Percentiles rank a stretch among this genome's conserved stretches.
Evolutionary conservation across 2,329 filamentous ascomycete species (phyloP).

Genomic region (Aspergillus calidoustus): DNA sequence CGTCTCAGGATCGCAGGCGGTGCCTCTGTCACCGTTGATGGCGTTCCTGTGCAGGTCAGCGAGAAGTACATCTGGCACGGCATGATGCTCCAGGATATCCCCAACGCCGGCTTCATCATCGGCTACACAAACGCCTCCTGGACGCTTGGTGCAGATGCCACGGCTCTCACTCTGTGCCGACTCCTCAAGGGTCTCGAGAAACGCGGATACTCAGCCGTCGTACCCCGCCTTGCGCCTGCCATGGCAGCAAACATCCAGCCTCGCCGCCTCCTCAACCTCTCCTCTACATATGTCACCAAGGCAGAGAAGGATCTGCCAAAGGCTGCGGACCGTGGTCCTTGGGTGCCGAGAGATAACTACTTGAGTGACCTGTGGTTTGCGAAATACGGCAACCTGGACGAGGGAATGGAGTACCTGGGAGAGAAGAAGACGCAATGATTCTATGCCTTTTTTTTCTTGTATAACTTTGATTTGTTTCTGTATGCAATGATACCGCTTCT

Average conservation of each 20-base stretch:
- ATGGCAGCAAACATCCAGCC: slow-evolving; percentile 30
- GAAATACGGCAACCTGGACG: slow-evolving; percentile 40
- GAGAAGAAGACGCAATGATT: slow-evolving; percentile 21
- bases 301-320: slow-evolving; percentile 42
- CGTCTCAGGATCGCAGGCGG: slow-evolving; percentile 47
- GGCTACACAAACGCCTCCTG: slow-evolving; percentile 52
- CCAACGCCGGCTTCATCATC: slow-evolving; percentile 48
- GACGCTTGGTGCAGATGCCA: slow-evolving; percentile 52
- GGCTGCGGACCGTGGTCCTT: slow-evolving; percentile 45
- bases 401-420: slow-evolving; percentile 35
- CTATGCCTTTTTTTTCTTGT: slow-evolving; percentile 3
- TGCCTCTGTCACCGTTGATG: slow-evolving; percentile 42
- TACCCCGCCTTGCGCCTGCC: slow-evolving; percentile 31
- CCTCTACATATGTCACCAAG: slow-evolving; percentile 46
- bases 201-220: slow-evolving; percentile 31
- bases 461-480: slow-evolving; percentile 4
- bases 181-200: slow-evolving; percentile 39
- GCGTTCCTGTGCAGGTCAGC: slow-evolving; percentile 36
- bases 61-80: slow-evolving; percentile 51
- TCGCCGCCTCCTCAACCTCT: slow-evolving; percentile 42
- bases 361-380: slow-evolving; percentile 45
- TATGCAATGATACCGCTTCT: background rate
- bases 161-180: slow-evolving; percentile 44
- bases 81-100: slow-evolving; percentile 50
- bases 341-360: slow-evolving; percentile 46